These are phyloP conservation scores for Pseudogymnoascus sp. DNA, from an alignment of 2,329 filamentous ascomycete species.

Conservation along the genomic window DNA sequence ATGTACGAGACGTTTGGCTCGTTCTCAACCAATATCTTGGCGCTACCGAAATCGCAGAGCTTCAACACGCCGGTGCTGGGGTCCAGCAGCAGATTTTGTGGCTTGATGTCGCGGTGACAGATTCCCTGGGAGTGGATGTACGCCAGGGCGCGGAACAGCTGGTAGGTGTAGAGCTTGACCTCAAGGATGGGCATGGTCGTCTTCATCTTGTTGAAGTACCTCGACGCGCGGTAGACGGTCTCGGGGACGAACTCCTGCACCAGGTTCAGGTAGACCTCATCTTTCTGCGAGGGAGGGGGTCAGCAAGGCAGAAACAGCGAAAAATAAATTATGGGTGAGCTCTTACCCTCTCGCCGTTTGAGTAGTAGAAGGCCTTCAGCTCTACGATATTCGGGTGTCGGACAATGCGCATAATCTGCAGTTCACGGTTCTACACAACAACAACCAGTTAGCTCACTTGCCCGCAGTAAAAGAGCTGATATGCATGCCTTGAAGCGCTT, in stretches of 20 bases:
- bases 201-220: constrained; percentile 99
- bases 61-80: constrained; percentile 87
- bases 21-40: constrained; percentile 96
- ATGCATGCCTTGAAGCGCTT: constrained; percentile 92
- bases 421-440: constrained; percentile 74
- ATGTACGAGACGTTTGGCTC: constrained; percentile 99
- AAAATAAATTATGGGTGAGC: constrained; percentile 26
- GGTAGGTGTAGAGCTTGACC: constrained; percentile 99
- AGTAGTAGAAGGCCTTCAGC: constrained; percentile 98
- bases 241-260: constrained; percentile 98
- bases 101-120: constrained; percentile 98
- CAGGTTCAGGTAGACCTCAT: constrained; percentile 97
- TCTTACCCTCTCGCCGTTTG: constrained; percentile 89
- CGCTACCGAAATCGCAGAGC: constrained; percentile 97
- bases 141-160: constrained; percentile 94
- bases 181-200: constrained; percentile 98
- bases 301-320: not conserved
- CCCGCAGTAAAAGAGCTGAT: not conserved
- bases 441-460: constrained; percentile 27
- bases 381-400: constrained; percentile 98
- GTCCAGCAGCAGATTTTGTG: constrained; percentile 92
- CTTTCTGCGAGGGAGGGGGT: constrained; percentile 55
- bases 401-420: constrained; percentile 99
- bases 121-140: constrained; percentile 99
- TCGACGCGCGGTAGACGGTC: constrained; percentile 94